Base-by-base conservation (phyloP, 306 rosid genomes). In the Prinsepia uniflora region DNA sequence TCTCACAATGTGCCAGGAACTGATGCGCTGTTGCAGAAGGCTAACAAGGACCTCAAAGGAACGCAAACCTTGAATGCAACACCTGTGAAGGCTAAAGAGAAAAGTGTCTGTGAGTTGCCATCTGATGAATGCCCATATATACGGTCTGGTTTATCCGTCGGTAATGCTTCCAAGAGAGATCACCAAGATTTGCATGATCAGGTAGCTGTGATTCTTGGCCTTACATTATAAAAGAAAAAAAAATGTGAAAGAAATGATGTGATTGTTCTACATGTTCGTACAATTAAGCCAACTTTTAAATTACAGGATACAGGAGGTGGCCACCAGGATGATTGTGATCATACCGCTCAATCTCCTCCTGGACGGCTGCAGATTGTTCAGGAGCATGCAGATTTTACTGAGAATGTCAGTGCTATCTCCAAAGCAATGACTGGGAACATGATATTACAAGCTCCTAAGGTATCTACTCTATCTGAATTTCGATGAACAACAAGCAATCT, bases 361-460 rank as follows among this genome's bases (percentile, higher is more conserved):
- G 73, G 76, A 75, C 73, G 73, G 67, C 44, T 73, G 70, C 86
- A 76, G 72, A 77, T 36, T 79, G 67, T 73, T 54, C 68, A 73
- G 55, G 77, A 24, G 41, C 55, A 49, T 60, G 75, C 83, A 65
- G 75, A 63, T 74, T 50, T 15, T 70, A 53, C 57, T 7, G 80
- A 78, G 75, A 46, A 75, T 47, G 75, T 57, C 54, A 71, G 66
- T 45, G 70, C 58, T 65, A 74, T 75, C 67, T 72, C 87, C 44
- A 47, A 70, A 65, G 73, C 68, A 74, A 62, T 72, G 71, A 68
- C 65, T 57, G 86, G 67, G 58, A 84, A 65, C 48, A 60, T 70
- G 53, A 53, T 59, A 20, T 77, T 60, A 49, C 75, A 75, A 50
- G 79, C 69, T 65, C 65, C 82, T 65, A 75, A 88, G 87, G 90